A percentile compares a stretch with the other conserved stretches of the same genome.
Evolutionary conservation across 2,329 filamentous ascomycete species (phyloP).

Genomic region (Pseudogymnoascus sp.): DNA sequence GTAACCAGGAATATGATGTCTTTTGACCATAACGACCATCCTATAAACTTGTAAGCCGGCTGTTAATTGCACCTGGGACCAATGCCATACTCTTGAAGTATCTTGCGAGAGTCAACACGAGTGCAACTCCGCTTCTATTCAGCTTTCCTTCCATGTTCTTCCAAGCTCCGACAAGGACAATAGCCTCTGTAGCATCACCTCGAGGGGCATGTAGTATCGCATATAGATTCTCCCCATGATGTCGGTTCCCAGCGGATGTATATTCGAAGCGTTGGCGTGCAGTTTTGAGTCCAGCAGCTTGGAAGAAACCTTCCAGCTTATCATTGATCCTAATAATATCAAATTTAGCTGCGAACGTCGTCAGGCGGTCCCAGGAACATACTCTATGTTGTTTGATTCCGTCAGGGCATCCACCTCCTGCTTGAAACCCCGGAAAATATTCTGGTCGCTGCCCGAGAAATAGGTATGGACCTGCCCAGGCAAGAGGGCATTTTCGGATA

Average conservation of each 20-base stretch:
- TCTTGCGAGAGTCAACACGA: constrained; percentile 77
- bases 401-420: constrained; percentile 66
- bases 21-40: constrained; percentile 98
- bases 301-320: constrained; percentile 66
- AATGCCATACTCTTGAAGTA: constrained; percentile 72
- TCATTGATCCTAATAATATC: constrained; percentile 49
- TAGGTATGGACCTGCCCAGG: constrained; percentile 97
- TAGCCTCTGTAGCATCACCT: constrained; percentile 93
- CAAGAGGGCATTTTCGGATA: constrained; percentile 92
- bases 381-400: constrained; percentile 46
- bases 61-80: neutral
- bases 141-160: constrained; percentile 67
- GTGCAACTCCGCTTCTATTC: constrained; percentile 79
- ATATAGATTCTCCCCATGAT: constrained; percentile 83
- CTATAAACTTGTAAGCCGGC: constrained; percentile 30
- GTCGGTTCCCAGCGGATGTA: constrained; percentile 62
- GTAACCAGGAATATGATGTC: constrained; percentile 91
- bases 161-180: constrained; percentile 88
- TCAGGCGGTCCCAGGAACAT: constrained; percentile 23
- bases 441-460: constrained; percentile 91
- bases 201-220: constrained; percentile 87
- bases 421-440: constrained; percentile 83
- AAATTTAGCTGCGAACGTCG: constrained; percentile 27
- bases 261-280: constrained; percentile 86
- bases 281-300: constrained; percentile 74